phyloP scores from a whole-genome alignment of 2,329 filamentous ascomycete genomes.

The Claviceps fusiformis region DNA sequence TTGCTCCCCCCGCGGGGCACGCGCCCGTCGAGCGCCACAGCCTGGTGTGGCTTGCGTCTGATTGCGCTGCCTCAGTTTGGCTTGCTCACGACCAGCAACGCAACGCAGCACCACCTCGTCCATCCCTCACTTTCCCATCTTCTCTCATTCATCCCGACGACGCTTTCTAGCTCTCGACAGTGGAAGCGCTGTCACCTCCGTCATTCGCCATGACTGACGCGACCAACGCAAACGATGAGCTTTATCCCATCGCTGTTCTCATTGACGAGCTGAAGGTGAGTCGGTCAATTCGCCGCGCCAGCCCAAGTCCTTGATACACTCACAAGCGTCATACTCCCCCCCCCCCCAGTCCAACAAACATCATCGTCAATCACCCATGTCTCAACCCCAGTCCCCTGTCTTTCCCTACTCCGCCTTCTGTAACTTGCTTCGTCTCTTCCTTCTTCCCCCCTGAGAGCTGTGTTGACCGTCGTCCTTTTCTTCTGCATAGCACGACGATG shows the following conservation, averaged over 20 bases:
- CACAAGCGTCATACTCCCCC: background rate
- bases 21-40: background rate
- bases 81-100: background rate
- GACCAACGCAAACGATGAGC: slow-evolving; percentile 87
- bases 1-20: no score
- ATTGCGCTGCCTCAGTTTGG: background rate
- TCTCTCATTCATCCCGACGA: slow-evolving; percentile 3
- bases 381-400: slow-evolving; percentile 6
- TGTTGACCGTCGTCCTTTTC: slow-evolving; percentile 13
- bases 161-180: slow-evolving; percentile 7
- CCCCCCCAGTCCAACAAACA: slow-evolving; percentile 4
- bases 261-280: slow-evolving; percentile 98
- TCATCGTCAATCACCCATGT: background rate
- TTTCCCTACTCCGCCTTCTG: slow-evolving; percentile 1
- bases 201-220: slow-evolving; percentile 70
- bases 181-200: slow-evolving; percentile 19
- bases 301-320: background rate
- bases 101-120: background rate
- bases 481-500: slow-evolving; percentile 75
- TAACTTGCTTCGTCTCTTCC: background rate
- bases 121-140: slow-evolving; percentile 5
- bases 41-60: background rate
- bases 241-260: slow-evolving; percentile 98
- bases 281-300: slow-evolving; percentile 7
- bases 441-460: slow-evolving; percentile 3